Conservation (phyloP, 2,329 filamentous ascomycete species). For the Pseudogymnoascus sp. region DNA sequence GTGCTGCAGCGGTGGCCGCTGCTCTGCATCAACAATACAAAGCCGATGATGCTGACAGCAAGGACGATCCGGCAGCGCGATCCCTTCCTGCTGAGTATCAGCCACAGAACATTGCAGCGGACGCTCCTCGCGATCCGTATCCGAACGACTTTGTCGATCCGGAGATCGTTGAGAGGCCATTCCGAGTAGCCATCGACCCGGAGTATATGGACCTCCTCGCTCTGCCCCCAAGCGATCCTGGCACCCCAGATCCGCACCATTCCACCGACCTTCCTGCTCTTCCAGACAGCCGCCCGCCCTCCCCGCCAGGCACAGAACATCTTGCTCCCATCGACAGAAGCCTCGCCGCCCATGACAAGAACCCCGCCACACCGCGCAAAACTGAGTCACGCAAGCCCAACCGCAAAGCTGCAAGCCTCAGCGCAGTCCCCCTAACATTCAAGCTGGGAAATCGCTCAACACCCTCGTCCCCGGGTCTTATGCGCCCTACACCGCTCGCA, state of each 20-base stretch:
- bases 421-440: slow-evolving; percentile 51
- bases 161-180: slow-evolving; percentile 50
- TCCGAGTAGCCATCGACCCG: slow-evolving; percentile 62
- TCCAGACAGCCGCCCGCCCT: slow-evolving; percentile 55
- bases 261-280: slow-evolving; percentile 45
- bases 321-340: slow-evolving; percentile 37
- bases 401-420: slow-evolving; percentile 39
- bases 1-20: slow-evolving; percentile 39
- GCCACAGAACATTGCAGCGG: slow-evolving; percentile 6
- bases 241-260: slow-evolving; percentile 38
- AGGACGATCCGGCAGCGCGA: slow-evolving; percentile 20
- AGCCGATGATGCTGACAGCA: slow-evolving; percentile 29
- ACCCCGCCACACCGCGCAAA: not conserved
- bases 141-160: slow-evolving; percentile 44
- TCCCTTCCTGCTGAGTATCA: slow-evolving; percentile 3
- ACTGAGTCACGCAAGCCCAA: not conserved
- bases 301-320: slow-evolving; percentile 33
- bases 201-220: slow-evolving; percentile 60
- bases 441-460: slow-evolving; percentile 38
- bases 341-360: not conserved
- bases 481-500: slow-evolving; percentile 37
- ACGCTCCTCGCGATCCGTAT: slow-evolving; percentile 4
- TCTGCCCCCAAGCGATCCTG: slow-evolving; percentile 54
- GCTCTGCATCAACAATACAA: slow-evolving; percentile 31
- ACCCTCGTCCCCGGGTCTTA: slow-evolving; percentile 39